These are phyloP conservation scores for Diaporthe helianthi DNA, from an alignment of 2,329 filamentous ascomycete genomes.

Conservation along the genomic window DNA sequence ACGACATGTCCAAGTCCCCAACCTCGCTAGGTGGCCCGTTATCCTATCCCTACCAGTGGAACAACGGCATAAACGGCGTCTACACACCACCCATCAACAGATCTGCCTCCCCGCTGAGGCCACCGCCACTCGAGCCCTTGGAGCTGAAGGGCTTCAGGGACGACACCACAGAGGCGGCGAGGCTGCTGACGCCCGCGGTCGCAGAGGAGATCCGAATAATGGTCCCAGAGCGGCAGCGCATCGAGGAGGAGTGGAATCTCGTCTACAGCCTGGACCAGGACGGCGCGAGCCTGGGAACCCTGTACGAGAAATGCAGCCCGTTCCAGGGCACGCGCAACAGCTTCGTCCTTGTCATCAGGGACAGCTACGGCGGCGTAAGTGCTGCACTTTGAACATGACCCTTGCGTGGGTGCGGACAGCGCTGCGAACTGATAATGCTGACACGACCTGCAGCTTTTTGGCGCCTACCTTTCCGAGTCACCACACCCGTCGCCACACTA, in stretches of 20 bases:
- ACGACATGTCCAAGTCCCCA: slow-evolving; percentile 36
- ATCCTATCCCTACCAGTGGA: slow-evolving; percentile 39
- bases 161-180: slow-evolving; percentile 64
- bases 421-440: neutral
- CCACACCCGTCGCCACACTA: slow-evolving; percentile 84
- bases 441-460: slow-evolving; percentile 69
- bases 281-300: slow-evolving; percentile 83
- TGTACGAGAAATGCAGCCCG: slow-evolving; percentile 80
- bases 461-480: slow-evolving; percentile 90
- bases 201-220: slow-evolving; percentile 94
- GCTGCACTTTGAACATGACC: neutral
- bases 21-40: slow-evolving; percentile 30
- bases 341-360: slow-evolving; percentile 87
- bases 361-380: slow-evolving; percentile 76
- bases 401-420: neutral
- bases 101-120: slow-evolving; percentile 80
- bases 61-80: slow-evolving; percentile 61
- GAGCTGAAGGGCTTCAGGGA: slow-evolving; percentile 70
- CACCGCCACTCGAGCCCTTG: slow-evolving; percentile 86
- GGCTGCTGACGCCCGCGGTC: slow-evolving; percentile 73
- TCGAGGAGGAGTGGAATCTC: slow-evolving; percentile 85
- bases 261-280: slow-evolving; percentile 92
- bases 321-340: slow-evolving; percentile 76
- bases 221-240: slow-evolving; percentile 83
- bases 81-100: slow-evolving; percentile 66